These are phyloP conservation scores for Microbotryomycetes sp. DNA, from an alignment of 1,284 basidiomycete species.

Conservation along the genomic window DNA sequence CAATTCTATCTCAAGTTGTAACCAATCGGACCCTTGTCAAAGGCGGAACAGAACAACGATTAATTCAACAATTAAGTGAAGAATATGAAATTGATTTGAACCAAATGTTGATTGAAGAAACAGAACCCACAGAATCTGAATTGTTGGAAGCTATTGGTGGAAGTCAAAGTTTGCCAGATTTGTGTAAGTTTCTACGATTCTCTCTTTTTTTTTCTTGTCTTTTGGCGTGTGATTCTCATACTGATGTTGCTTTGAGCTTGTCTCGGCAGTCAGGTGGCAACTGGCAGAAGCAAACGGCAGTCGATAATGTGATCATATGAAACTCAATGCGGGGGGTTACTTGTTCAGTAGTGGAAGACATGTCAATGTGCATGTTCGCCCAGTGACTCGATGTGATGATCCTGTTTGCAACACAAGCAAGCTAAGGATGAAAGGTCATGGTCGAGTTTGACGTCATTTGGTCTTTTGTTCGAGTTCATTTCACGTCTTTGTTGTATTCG, in stretches of 20 bases:
- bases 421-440: no score
- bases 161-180: slow-evolving; percentile 4
- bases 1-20: slow-evolving; percentile 5
- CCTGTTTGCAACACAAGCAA: no score
- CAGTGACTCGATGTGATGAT: no score
- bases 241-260: no score
- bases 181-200: slow-evolving; percentile 10
- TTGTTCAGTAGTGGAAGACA: no score
- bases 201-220: not conserved
- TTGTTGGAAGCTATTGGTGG: slow-evolving; percentile 25
- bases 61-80: slow-evolving; percentile 17
- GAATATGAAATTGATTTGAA: slow-evolving; percentile 16
- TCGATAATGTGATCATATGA: no score
- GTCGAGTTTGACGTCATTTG: no score
- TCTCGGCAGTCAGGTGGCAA: not conserved
- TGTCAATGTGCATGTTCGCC: no score
- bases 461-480: no score
- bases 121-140: slow-evolving; percentile 14
- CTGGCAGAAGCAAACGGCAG: not conserved
- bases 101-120: slow-evolving; percentile 6
- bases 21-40: not conserved
- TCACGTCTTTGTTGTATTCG: no score
- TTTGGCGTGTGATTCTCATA: no score
- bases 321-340: no score
- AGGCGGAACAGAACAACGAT: slow-evolving; percentile 4